Evolutionary conservation across 164 flowering plant species (phyloP).

Genomic region (Vitis rupestris): DNA sequence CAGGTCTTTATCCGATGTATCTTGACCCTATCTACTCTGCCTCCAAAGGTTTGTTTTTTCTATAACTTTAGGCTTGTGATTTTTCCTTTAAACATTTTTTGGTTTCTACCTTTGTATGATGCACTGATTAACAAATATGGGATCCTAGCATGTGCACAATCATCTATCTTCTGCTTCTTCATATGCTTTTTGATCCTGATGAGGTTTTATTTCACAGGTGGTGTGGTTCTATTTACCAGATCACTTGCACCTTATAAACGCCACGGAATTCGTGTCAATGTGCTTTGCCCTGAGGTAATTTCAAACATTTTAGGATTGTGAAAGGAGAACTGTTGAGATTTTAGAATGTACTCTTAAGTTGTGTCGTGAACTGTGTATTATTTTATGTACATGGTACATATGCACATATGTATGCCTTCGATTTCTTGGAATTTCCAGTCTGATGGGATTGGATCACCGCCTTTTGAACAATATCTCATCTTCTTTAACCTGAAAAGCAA

Average conservation of each 20-base stretch:
- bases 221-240: constrained; percentile 87
- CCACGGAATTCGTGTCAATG: constrained; percentile 79
- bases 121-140: neutral
- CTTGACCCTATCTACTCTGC: constrained; percentile 73
- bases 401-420: neutral
- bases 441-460: neutral
- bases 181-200: constrained; percentile 2
- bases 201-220: constrained; percentile 49
- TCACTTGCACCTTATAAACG: constrained; percentile 71
- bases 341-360: too few relatives aligned
- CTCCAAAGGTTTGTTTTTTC: constrained; percentile 68
- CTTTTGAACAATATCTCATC: neutral
- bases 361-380: neutral
- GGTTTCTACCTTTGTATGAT: neutral
- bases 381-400: neutral
- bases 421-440: neutral
- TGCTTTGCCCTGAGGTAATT: constrained; percentile 93
- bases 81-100: neutral
- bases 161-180: constrained; percentile 4
- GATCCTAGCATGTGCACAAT: neutral
- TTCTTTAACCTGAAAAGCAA: neutral
- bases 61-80: neutral
- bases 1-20: constrained; percentile 88
- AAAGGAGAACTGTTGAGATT: neutral
- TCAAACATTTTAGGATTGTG: neutral